Percentiles rank a stretch among this genome's conserved stretches.
phyloP scores from a whole-genome alignment of 192 early-diverging fungal genomes.

The Mortierella antarctica region DNA sequence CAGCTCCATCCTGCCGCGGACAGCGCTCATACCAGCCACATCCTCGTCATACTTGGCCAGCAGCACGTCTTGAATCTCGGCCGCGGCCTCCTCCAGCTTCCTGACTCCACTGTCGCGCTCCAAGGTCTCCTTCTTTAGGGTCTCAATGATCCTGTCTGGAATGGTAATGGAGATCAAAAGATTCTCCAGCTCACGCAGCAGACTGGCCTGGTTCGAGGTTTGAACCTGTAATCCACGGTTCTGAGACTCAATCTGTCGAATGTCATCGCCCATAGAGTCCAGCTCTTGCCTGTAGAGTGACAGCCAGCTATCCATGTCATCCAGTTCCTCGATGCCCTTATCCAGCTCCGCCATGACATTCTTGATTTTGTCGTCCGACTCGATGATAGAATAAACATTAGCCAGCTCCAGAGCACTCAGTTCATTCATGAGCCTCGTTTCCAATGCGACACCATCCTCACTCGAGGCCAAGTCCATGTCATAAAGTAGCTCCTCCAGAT shows the following conservation, averaged over 20 bases:
- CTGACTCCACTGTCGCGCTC: constrained; percentile 69
- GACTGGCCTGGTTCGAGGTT: constrained; percentile 86
- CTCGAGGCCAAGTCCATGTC: constrained; percentile 93
- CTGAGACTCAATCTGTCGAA: constrained; percentile 93
- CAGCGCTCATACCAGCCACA: constrained; percentile 42
- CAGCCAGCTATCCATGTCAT: constrained; percentile 90
- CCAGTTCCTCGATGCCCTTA: constrained; percentile 80
- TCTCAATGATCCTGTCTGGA: constrained; percentile 68
- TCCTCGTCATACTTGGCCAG: constrained; percentile 67
- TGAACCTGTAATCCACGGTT: constrained; percentile 93
- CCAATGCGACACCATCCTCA: constrained; percentile 89
- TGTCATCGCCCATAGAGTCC: constrained; percentile 77
- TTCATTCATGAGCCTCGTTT: constrained; percentile 85
- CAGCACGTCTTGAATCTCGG: constrained; percentile 74
- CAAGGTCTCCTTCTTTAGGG: constrained; percentile 72
- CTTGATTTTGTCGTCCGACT: constrained; percentile 88
- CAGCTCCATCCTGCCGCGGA: constrained; percentile 72
- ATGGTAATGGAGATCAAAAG: constrained; percentile 70
- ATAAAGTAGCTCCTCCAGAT: constrained; percentile 79
- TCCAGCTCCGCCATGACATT: constrained; percentile 87
- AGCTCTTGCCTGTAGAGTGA: constrained; percentile 86
- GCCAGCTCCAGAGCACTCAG: constrained; percentile 87
- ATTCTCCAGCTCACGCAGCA: constrained; percentile 88
- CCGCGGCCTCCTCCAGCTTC: constrained; percentile 72
- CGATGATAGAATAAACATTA: constrained; percentile 96